Conservation (phyloP, 148 eudicot genomes). For the Rhododendron ferrugineum region DNA sequence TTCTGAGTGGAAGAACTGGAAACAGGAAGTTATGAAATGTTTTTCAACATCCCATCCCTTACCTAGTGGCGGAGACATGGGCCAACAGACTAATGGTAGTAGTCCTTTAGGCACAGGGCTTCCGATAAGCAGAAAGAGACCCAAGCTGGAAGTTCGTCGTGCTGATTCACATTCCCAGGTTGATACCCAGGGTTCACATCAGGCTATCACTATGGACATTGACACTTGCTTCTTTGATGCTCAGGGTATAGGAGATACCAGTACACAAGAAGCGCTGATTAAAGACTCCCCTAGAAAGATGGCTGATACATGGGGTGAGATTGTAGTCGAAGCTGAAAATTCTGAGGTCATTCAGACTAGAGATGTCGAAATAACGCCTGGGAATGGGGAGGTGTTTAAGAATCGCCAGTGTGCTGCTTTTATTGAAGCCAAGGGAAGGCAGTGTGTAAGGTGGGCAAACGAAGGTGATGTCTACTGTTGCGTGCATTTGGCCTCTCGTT, state of each 20-base stretch:
- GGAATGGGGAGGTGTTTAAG: constrained; percentile 35
- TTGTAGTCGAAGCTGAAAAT: constrained; percentile 42
- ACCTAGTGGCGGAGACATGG: constrained; percentile 28
- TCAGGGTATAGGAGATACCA: constrained; percentile 21
- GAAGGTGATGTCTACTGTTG: constrained; percentile 92
- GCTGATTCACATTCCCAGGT: constrained; percentile 62
- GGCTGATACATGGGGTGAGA: constrained; percentile 45
- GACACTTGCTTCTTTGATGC: constrained; percentile 50
- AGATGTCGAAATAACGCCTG: constrained; percentile 25
- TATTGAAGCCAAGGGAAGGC: constrained; percentile 89
- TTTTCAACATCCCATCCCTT: constrained; percentile 49
- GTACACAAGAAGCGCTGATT: constrained; percentile 19
- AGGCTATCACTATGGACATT: constrained; percentile 34
- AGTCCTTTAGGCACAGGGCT: constrained; percentile 31
- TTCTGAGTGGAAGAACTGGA: constrained; percentile 75
- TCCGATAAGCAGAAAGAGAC: constrained; percentile 70
- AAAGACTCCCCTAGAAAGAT: constrained; percentile 14
- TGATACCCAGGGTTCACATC: constrained; percentile 37
- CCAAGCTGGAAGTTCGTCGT: constrained; percentile 97
- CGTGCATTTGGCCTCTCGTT: constrained; percentile 78
- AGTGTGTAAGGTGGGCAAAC: constrained; percentile 92
- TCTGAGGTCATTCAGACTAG: constrained; percentile 29
- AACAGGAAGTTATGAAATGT: constrained; percentile 69
- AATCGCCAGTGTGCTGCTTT: constrained; percentile 72
- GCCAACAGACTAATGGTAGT: constrained; percentile 30